These are phyloP conservation scores for Dioszegia hungarica DNA, from an alignment of 768 basidiomycete genomes.

Conservation along the genomic window DNA sequence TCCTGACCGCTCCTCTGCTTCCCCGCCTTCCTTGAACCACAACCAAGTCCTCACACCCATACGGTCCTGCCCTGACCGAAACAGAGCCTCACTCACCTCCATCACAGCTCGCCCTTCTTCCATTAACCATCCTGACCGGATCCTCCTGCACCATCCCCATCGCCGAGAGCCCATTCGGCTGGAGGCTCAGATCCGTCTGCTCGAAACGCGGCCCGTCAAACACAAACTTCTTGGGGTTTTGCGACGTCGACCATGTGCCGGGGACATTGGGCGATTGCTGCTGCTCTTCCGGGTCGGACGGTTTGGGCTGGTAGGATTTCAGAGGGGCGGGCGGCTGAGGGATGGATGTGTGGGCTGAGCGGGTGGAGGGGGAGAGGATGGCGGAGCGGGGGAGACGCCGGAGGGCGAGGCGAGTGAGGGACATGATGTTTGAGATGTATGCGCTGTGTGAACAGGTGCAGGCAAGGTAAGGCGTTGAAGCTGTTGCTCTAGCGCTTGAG, in stretches of 20 bases:
- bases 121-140: conserved; percentile 74
- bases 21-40: too few species aligned
- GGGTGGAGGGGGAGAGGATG: neutral
- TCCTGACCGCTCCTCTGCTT: too few species aligned
- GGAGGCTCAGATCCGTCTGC: conserved; percentile 79
- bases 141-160: conserved; percentile 84
- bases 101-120: conserved; percentile 84
- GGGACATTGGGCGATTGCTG: conserved; percentile 78
- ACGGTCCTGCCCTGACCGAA: neutral
- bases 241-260: conserved; percentile 77
- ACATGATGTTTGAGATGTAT: conserved; percentile 2
- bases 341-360: conserved; percentile 9
- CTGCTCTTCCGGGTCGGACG: conserved; percentile 17
- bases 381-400: neutral
- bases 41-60: too few species aligned
- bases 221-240: conserved; percentile 55
- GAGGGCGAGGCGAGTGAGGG: neutral
- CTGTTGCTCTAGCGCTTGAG: neutral
- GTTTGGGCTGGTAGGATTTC: conserved; percentile 18
- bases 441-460: neutral
- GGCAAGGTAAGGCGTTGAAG: neutral
- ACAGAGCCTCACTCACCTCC: conserved; percentile 64
- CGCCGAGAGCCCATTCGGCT: conserved; percentile 83
- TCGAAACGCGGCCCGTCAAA: conserved; percentile 74
- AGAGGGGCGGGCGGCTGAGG: conserved; percentile 26